Base-by-base conservation (phyloP, 768 basidiomycete genomes). In the Guyanaporus albipodus region DNA sequence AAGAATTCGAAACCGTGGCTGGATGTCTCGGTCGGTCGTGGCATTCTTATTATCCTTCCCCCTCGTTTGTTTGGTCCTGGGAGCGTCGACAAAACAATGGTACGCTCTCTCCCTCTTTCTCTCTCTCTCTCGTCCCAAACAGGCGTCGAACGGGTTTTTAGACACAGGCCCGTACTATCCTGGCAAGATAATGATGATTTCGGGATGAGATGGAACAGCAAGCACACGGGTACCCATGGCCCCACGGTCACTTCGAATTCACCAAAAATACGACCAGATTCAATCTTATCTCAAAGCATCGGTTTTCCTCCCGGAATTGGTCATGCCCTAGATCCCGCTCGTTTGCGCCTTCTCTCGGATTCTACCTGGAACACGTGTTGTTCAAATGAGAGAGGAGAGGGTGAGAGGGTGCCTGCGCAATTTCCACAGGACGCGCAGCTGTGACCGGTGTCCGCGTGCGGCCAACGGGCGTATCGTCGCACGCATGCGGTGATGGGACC, bases 231-330 rank as follows among this genome's bases (percentile, higher is more conserved):
- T 34, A 19, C 61, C 60, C 60, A 60, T 55, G 40, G 14, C 55
- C 61, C 61, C 46, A 33, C 33, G 21, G 28, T n/a, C 14, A 33
- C 24, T 26, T 47, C 44, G 9, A 31, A 34, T 17, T 24, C 14
- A 40, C 22, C 43, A 32, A 42, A 46, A 48, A 49, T 43, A 39
- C 41, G 23, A 39, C 15, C 36, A 61, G 60, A 62, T 62, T 53
- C 49, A 32, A 55, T 53, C 61, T 61, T 53, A 55, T 63, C 61
- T 38, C 18, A n/a, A n/a, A n/a, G n/a, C n/a, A n/a, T n/a, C n/a
- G n/a, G n/a, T n/a, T n/a, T 19, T n/a, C 23, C 26, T 27, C 46
- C 14, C 48, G 3, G 38, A 61, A 58, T 58, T 47, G 36, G 58
- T 29, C 45, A 46, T 61, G 10, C 38, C 46, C 46, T 45, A 14